phyloP scores from a whole-genome alignment of 2,329 filamentous ascomycete species.

The Aspergillus sp. region DNA sequence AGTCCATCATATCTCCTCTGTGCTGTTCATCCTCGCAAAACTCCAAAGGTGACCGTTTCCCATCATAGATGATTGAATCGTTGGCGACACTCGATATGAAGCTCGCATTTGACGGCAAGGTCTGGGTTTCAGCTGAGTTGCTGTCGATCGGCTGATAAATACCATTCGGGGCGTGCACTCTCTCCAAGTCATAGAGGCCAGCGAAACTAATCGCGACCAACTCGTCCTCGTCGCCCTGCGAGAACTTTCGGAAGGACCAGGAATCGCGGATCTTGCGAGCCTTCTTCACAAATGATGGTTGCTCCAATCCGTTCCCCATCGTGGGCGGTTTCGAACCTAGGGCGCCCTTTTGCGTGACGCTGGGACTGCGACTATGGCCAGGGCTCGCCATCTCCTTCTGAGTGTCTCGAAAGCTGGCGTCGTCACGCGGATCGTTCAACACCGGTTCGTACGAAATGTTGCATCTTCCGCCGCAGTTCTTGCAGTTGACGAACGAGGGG shows the following conservation, averaged over 20 bases:
- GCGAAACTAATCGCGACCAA: constrained; percentile 29
- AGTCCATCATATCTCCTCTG: constrained; percentile 6
- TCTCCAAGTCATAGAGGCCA: constrained; percentile 27
- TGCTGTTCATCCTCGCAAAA: constrained; percentile 20
- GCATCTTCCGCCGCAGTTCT: constrained; percentile 19
- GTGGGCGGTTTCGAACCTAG: constrained; percentile 14
- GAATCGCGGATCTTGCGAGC: constrained; percentile 25
- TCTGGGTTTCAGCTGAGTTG: constrained; percentile 2
- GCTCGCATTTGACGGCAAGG: constrained; percentile 12
- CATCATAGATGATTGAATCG: constrained; percentile 5
- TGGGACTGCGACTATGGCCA: constrained; percentile 18
- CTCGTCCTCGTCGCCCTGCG: constrained; percentile 29
- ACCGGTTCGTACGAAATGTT: constrained; percentile 23
- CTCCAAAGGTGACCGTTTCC: constrained; percentile 9
- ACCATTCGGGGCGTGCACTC: constrained; percentile 27
- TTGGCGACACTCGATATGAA: constrained; percentile 14
- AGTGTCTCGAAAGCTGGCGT: constrained; percentile 14
- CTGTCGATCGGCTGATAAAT: constrained; percentile 17
- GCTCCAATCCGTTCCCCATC: constrained; percentile 12
- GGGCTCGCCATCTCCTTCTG: constrained; percentile 14
- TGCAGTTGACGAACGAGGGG: constrained; percentile 16
- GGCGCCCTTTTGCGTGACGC: constrained; percentile 15
- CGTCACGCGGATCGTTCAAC: constrained; percentile 21
- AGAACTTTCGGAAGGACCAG: constrained; percentile 25
- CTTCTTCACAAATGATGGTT: constrained; percentile 16